A percentile compares a stretch with the other conserved stretches of the same genome.
phyloP scores from a whole-genome alignment of 1,139 yeast genomes.

The Yamadazyma triangularis region DNA sequence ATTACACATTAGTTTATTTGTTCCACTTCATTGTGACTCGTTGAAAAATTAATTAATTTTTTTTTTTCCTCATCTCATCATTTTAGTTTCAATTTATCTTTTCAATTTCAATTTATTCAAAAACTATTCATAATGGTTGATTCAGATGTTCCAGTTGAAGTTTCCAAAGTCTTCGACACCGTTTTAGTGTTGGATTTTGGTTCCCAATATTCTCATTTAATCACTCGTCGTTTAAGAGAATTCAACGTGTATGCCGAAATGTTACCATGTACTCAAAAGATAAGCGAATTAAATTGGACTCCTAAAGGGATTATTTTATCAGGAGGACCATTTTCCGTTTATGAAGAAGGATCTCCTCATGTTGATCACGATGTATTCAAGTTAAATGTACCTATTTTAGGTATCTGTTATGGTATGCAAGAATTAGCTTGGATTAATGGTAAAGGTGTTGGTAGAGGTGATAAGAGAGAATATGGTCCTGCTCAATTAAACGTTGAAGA shows the following conservation, averaged over 20 bases:
- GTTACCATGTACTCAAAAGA: slow-evolving; percentile 98
- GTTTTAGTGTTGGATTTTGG: slow-evolving; percentile 97
- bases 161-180: slow-evolving; percentile 88
- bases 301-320: slow-evolving; percentile 96
- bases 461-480: slow-evolving; percentile 97
- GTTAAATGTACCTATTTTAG: slow-evolving; percentile 88
- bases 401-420: slow-evolving; percentile 99
- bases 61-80: slow-evolving; percentile 1
- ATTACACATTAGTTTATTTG: no score
- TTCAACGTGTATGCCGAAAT: slow-evolving; percentile 98
- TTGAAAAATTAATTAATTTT: no score
- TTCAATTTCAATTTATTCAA: neutral
- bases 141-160: slow-evolving; percentile 48
- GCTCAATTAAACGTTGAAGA: slow-evolving; percentile 82
- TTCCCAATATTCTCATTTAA: slow-evolving; percentile 94
- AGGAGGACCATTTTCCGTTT: slow-evolving; percentile 98
- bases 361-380: slow-evolving; percentile 93
- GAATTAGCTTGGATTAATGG: slow-evolving; percentile 98
- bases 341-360: slow-evolving; percentile 93
- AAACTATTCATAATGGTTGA: slow-evolving; percentile 2
- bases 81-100: no score
- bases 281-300: slow-evolving; percentile 84
- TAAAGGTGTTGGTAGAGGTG: slow-evolving; percentile 93
- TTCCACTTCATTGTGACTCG: no score
- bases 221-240: slow-evolving; percentile 96